A percentile compares a stretch with the other conserved stretches of the same genome.
Evolutionary conservation across 805 yeast species (phyloP).

Genomic region (Sugiyamaella floridensis): DNA sequence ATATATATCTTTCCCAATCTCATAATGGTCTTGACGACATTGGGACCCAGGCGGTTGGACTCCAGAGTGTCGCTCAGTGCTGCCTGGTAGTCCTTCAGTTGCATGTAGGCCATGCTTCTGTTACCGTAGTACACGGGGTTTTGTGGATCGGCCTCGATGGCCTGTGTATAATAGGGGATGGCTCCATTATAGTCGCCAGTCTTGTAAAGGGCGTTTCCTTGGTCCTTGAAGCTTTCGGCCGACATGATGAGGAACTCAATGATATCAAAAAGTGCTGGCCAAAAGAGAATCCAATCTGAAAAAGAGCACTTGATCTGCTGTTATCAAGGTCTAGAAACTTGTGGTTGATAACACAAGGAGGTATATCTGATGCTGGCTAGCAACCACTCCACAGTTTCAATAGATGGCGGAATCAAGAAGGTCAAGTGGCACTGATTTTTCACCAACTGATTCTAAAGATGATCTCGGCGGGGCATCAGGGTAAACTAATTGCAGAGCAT

Average conservation of each 20-base stretch:
- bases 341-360: too few relatives aligned
- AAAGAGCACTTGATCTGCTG: too few relatives aligned
- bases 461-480: neutral
- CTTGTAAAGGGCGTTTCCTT: conserved; percentile 35
- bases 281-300: neutral
- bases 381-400: neutral
- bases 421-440: neutral
- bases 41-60: conserved; percentile 28
- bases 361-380: too few relatives aligned
- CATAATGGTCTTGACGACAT: conserved; percentile 29
- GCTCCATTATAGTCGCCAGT: conserved; percentile 30
- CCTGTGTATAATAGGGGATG: conserved; percentile 28
- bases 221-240: conserved; percentile 28
- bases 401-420: neutral
- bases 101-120: conserved; percentile 35
- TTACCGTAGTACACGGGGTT: conserved; percentile 34
- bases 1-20: conserved; percentile 33
- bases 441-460: neutral
- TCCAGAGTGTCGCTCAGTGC: conserved; percentile 32
- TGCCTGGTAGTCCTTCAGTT: conserved; percentile 25
- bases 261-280: neutral
- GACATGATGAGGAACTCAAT: conserved; percentile 2
- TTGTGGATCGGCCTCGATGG: conserved; percentile 32
- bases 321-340: too few relatives aligned
- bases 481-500: neutral